Conservation (phyloP, 495 filamentous ascomycete species). For the Hypoxylon cercidicola region DNA sequence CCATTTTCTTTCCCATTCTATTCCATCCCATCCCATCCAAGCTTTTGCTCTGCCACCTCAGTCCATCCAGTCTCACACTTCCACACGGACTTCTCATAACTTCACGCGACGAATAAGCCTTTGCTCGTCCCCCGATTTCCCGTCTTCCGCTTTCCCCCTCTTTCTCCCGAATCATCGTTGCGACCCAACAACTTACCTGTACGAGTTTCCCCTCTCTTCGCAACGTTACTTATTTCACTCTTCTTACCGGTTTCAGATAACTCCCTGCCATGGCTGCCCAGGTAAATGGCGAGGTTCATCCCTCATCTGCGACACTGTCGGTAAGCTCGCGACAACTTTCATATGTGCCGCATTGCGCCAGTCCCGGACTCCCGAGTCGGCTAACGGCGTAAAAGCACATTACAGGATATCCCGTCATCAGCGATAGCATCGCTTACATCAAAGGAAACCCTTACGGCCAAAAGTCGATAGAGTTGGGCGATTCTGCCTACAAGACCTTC, state of each 20-base stretch:
- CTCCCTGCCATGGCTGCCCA: conserved; percentile 52
- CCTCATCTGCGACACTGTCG: conserved; percentile 72
- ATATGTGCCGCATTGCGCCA: conserved; percentile 7
- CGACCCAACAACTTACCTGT: conserved; percentile 29
- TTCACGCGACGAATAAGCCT: conserved; percentile 26
- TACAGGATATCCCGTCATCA: conserved; percentile 83
- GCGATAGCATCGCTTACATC: conserved; percentile 79
- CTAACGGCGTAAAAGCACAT: conserved; percentile 70
- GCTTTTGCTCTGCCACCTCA: no score
- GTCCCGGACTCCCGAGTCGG: not conserved
- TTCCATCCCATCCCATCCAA: conserved; percentile 3
- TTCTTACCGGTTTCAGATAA: conserved; percentile 1
- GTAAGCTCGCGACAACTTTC: conserved; percentile 58
- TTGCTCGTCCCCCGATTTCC: conserved; percentile 6
- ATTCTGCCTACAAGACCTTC: conserved; percentile 69
- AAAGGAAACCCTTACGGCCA: conserved; percentile 82
- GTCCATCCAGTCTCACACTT: not conserved
- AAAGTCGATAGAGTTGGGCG: conserved; percentile 77
- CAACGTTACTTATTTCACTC: conserved; percentile 12
- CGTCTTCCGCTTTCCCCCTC: not conserved
- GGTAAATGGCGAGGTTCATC: conserved; percentile 73
- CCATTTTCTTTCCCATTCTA: conserved; percentile 16
- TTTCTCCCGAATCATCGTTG: conserved; percentile 18
- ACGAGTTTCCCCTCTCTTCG: conserved; percentile 12
- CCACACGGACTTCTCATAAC: not conserved